Evolutionary conservation across 2,329 filamentous ascomycete genomes (phyloP).

Genomic region (Stagonosporopsis vannaccii): DNA sequence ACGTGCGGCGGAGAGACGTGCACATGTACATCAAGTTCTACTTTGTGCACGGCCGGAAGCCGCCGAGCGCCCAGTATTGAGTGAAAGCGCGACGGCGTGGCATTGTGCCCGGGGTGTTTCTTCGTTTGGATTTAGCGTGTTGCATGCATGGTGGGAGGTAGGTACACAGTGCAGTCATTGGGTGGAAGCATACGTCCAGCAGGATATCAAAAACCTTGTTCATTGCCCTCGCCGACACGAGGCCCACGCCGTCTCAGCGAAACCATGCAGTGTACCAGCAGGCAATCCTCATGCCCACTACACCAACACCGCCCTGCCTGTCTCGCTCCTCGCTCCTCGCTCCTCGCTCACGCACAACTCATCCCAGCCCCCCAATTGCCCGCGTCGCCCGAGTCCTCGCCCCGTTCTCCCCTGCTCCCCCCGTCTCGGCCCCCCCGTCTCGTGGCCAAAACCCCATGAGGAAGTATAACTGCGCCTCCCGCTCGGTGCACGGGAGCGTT

Average conservation of each 20-base stretch:
- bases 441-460: constrained; percentile 32
- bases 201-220: background rate
- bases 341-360: background rate
- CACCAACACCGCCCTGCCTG: too few relatives aligned
- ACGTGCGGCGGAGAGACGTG: constrained; percentile 38
- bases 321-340: background rate
- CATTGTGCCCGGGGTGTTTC: background rate
- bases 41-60: constrained; percentile 44
- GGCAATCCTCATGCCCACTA: too few relatives aligned
- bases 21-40: constrained; percentile 47
- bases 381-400: too few relatives aligned
- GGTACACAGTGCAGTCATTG: background rate
- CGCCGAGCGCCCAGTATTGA: constrained; percentile 10
- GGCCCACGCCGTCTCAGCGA: too few relatives aligned
- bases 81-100: too few relatives aligned
- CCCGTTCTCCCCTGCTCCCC: too few relatives aligned
- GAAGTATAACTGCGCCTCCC: constrained; percentile 37
- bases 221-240: too few relatives aligned
- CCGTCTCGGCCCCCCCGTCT: background rate
- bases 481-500: constrained; percentile 15
- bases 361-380: background rate
- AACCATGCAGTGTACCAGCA: too few relatives aligned
- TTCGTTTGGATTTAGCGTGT: background rate
- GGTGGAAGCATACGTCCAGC: too few relatives aligned
- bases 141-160: background rate